These are phyloP conservation scores for Blastomyces silverae DNA, from an alignment of 2,329 filamentous ascomycete species.

Conservation along the genomic window DNA sequence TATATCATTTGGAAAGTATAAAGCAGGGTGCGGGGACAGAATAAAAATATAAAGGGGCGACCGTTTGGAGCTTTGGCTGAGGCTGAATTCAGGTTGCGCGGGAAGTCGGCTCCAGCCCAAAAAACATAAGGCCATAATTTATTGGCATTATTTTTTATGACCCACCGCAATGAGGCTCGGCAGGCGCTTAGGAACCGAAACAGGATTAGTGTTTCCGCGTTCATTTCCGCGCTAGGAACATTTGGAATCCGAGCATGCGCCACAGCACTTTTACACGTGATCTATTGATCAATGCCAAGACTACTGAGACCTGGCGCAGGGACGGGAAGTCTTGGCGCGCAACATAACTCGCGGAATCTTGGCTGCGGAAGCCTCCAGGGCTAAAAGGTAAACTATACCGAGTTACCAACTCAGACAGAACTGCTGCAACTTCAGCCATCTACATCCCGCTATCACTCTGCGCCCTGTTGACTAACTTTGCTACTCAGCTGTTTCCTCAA, in stretches of 20 bases:
- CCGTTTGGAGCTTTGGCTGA: background rate
- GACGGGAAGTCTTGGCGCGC: no score
- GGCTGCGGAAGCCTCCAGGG: no score
- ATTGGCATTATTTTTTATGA: background rate
- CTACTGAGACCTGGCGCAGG: no score
- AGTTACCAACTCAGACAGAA: background rate
- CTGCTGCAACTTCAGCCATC: background rate
- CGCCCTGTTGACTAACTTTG: background rate
- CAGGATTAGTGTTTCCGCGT: background rate
- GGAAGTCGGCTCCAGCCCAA: background rate
- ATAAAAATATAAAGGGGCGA: background rate
- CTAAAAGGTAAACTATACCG: background rate
- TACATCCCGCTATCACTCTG: background rate
- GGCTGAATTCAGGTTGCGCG: no score
- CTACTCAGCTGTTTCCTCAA: background rate
- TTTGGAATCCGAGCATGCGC: background rate
- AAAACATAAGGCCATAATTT: constrained; percentile 6
- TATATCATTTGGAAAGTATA: background rate
- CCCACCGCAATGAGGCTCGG: background rate
- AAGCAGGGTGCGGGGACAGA: background rate
- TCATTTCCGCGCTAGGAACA: no score
- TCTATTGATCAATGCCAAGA: no score
- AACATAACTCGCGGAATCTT: no score
- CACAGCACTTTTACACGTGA: background rate
- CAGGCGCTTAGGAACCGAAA: background rate